A percentile compares a stretch with the other conserved stretches of the same genome.
Evolutionary conservation across 495 filamentous ascomycete genomes (phyloP).

Genomic region (Pseudoneurospora amorphoporcata): DNA sequence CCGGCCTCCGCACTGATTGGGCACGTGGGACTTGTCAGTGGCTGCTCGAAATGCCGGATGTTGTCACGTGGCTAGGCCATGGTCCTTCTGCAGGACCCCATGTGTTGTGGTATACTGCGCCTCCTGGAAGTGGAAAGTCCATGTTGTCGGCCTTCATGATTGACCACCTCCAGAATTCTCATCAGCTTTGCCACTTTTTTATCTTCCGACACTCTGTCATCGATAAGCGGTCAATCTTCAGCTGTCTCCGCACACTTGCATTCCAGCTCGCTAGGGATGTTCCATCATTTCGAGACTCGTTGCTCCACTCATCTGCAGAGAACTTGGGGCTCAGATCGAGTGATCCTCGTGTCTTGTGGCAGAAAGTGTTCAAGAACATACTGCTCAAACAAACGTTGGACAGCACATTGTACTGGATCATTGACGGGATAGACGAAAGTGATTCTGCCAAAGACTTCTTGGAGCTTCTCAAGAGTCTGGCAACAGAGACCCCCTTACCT

Average conservation of each 20-base stretch:
- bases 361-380: conserved; percentile 23
- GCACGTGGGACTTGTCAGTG: conserved; percentile 27
- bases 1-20: conserved; percentile 27
- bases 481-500: not conserved
- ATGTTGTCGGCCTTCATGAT: conserved; percentile 26
- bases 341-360: conserved; percentile 27
- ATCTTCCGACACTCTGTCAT: conserved; percentile 20
- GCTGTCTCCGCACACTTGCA: conserved; percentile 20
- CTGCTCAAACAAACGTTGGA: conserved; percentile 15
- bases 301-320: conserved; percentile 21
- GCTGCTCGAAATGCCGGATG: conserved; percentile 14
- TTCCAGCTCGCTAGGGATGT: conserved; percentile 20
- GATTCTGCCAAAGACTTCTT: conserved; percentile 3
- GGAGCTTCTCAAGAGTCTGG: not conserved
- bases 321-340: conserved; percentile 10
- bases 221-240: conserved; percentile 10
- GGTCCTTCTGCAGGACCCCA: not conserved
- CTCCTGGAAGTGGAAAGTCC: conserved; percentile 27
- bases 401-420: conserved; percentile 23
- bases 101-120: conserved; percentile 22
- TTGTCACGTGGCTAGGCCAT: conserved; percentile 17
- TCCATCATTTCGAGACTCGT: conserved; percentile 11
- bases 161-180: conserved; percentile 13
- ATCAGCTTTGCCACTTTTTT: conserved; percentile 24
- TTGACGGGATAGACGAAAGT: conserved; percentile 29